Percentiles rank a stretch among this genome's conserved stretches.
Evolutionary conservation across 176 grass and related monocot genomes (phyloP).

Genomic region (Avena eriantha): DNA sequence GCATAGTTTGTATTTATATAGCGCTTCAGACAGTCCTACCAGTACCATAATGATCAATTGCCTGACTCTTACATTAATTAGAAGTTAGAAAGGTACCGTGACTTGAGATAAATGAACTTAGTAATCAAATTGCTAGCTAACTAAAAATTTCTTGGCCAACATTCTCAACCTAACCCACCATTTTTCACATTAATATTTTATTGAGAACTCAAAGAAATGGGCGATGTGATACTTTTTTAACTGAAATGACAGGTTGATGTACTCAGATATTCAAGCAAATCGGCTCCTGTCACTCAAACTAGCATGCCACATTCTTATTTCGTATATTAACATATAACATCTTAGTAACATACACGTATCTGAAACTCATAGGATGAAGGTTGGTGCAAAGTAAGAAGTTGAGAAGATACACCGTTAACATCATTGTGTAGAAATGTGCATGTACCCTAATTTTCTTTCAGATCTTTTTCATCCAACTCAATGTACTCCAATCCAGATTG

Average conservation of each 20-base stretch:
- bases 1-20: conserved; percentile 8
- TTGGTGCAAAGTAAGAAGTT: not conserved
- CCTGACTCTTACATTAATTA: not conserved
- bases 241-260: not conserved
- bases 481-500: not conserved
- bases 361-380: conserved; percentile 9
- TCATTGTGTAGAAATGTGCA: not conserved
- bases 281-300: not conserved
- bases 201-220: not conserved
- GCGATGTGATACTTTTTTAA: not conserved
- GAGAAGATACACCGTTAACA: conserved; percentile 23
- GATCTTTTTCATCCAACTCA: not conserved
- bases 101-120: conserved; percentile 11
- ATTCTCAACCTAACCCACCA: not conserved
- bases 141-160: not conserved
- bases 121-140: not conserved
- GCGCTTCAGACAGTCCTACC: conserved; percentile 8
- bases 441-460: conserved; percentile 17
- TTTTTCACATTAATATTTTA: conserved; percentile 12
- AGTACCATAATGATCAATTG: not conserved
- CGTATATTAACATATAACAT: not conserved
- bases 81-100: not conserved
- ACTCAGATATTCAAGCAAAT: conserved; percentile 9
- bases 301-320: not conserved
- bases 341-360: not conserved